Base-by-base conservation (phyloP, 331 rosid genomes). In the Cydonia oblonga region DNA sequence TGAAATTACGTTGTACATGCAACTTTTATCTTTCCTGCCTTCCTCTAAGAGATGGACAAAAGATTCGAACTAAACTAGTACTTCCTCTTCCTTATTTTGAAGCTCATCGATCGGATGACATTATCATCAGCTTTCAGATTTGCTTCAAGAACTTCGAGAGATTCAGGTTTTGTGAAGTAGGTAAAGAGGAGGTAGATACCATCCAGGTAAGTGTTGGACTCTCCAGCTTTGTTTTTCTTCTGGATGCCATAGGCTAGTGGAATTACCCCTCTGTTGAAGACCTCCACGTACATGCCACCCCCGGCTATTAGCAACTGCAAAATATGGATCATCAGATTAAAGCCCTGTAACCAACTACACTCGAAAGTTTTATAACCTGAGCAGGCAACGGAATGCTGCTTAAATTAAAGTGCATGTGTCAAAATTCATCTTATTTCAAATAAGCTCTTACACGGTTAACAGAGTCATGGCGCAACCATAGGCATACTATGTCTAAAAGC, bases 271-370 rank as follows among this genome's bases (percentile, higher is more conserved):
- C 96, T 87, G 85, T 95, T 84, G 83, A 86, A 85, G 26, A 95
- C 97, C 88, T 91, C 99, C 12, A 91, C 80, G 77, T 93, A 93
- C 98, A 93, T 93, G 72, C 96, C 98, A 51, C 98, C 98, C 66
- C 98, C 97, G 73, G 98, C 95, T 81, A 93, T 97, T 75, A 93
- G 98, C 84, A 88, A 74, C 97, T 89, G 87, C 84, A 83, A 70
- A 61, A 63, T 20, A 33, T 14, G 30, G 22, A 71, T 63, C 54
- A 63, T 54, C 53, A 74, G 66, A 44, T 26, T 38, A 49, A 60
- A 56, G 16, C n/a, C 69, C 35, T 72, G 57, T 33, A 24, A n/a
- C 79, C 24, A 75, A 64, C 52, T 69, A 68, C 33, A 29, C 65
- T 68, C 53, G 13, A 38, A 10, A 69, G 32, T 52, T 46, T 56